Percentiles rank a stretch among this genome's conserved stretches.
Conservation (phyloP, 345 rosid genomes). For the Aurinia saxatilis region DNA sequence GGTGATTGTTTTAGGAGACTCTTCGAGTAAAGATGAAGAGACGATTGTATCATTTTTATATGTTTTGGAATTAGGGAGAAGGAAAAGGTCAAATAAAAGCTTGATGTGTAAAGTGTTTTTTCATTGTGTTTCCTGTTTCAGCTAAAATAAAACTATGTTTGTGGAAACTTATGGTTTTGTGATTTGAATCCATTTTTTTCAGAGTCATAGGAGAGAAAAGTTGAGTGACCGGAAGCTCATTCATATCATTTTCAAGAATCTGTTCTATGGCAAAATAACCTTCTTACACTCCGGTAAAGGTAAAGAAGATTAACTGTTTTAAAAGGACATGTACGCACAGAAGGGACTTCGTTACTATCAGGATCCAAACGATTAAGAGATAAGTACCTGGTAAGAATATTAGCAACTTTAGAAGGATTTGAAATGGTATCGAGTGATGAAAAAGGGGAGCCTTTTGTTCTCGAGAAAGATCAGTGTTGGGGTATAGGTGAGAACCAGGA, state of each 20-base stretch:
- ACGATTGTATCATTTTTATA: no score
- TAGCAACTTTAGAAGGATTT: conserved; percentile 76
- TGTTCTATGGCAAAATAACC: conserved; percentile 72
- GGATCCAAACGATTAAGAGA: conserved; percentile 61
- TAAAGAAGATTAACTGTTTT: no score
- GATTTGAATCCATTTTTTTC: conserved; percentile 5
- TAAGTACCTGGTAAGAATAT: conserved; percentile 63
- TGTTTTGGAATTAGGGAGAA: no score
- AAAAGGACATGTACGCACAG: no score
- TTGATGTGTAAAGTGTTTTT: background rate
- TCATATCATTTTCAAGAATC: conserved; percentile 51
- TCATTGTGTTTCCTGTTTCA: background rate
- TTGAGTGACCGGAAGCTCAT: conserved; percentile 42
- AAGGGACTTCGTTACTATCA: no score
- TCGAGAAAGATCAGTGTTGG: conserved; percentile 82
- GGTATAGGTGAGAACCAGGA: conserved; percentile 73
- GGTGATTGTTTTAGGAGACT: no score
- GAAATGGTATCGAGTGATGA: conserved; percentile 79
- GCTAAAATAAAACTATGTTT: no score
- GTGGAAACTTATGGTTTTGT: background rate
- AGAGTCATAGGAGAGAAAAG: conserved; percentile 58
- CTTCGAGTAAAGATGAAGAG: no score
- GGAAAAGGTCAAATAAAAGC: no score
- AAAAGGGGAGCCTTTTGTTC: conserved; percentile 81
- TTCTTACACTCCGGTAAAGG: conserved; percentile 67